Conservation (phyloP, 2,329 filamentous ascomycete species). For the Didymella sp. region DNA sequence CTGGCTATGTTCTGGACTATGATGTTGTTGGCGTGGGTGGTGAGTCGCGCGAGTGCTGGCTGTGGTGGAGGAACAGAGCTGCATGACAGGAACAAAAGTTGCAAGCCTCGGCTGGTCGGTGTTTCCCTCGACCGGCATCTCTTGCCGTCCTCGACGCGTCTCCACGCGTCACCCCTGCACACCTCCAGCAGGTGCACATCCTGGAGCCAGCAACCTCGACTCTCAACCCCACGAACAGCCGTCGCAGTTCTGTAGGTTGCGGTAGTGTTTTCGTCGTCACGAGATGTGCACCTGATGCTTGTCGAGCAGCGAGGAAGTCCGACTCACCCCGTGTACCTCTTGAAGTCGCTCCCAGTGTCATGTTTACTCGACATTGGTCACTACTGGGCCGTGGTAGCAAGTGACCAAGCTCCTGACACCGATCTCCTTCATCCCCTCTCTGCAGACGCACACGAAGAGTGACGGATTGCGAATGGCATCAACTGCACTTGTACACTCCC, state of each 20-base stretch:
- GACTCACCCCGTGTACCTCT: not conserved
- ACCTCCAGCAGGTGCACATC: slow-evolving; percentile 2
- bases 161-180: slow-evolving; percentile 7
- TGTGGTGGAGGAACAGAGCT: slow-evolving; percentile 4
- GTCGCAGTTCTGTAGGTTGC: not conserved
- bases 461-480: no score
- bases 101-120: slow-evolving; percentile 18
- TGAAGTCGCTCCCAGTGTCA: no score
- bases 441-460: no score
- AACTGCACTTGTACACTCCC: no score
- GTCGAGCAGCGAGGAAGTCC: not conserved
- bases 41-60: slow-evolving; percentile 8
- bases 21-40: slow-evolving; percentile 13
- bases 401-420: no score
- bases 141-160: slow-evolving; percentile 8
- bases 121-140: slow-evolving; percentile 10
- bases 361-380: no score
- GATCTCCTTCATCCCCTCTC: no score
- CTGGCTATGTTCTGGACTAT: slow-evolving; percentile 4
- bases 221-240: not conserved
- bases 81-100: slow-evolving; percentile 13
- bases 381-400: no score
- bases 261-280: not conserved
- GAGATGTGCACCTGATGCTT: not conserved
- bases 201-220: slow-evolving; percentile 2